Base-by-base conservation (phyloP, 192 early-diverging fungal species). In the Funneliformis geosporum region DNA sequence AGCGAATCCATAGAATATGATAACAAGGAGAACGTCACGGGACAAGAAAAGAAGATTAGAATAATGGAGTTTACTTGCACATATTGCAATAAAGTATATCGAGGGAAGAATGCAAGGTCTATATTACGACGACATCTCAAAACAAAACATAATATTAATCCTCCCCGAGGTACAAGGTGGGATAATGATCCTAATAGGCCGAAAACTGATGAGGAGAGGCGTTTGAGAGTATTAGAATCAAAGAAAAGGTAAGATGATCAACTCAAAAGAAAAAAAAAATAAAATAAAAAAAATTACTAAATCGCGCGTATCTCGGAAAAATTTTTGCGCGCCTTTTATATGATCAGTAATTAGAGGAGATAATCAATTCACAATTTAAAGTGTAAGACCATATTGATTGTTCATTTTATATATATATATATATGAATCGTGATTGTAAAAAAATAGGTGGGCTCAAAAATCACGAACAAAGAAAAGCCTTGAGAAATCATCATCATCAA, bases 121-220 rank as follows among this genome's bases (percentile, higher is more conserved):
- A 77, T 77, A 16, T n/a, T 77, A n/a, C 38, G 75, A 18, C 38
- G 75, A 5, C 75, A 77, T 65, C 61, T 77, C 9, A 65, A 64
- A 77, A 39, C 64, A 7, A 77, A 65, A 65, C 75, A 77, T 65
- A 38, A 27, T 14, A n/a, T 77, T 38, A 39, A 39, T 21, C 40
- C 64, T 18, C 75, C 61, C 16, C 75, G 75, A 16, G 75, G 61
- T 25, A 65, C 75, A 25, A 61, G 75, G 2, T 77, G 75, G 75
- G 75, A 77, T 65, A 77, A 65, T 65, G 43, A 77, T 46, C 75
- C 75, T 16, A 77, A 77, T 77, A 38, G 75, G 21, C 75, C 75
- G 4, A 77, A 77, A 66, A 65, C 39, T 65, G 75, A 77, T 62
- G 75, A 62, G 46, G 75, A 77, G 28, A n/a, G 75, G 8, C 75